These are phyloP conservation scores for Lichtheimia ornata DNA, from an alignment of 371 early-diverging fungal species.

Conservation along the genomic window DNA sequence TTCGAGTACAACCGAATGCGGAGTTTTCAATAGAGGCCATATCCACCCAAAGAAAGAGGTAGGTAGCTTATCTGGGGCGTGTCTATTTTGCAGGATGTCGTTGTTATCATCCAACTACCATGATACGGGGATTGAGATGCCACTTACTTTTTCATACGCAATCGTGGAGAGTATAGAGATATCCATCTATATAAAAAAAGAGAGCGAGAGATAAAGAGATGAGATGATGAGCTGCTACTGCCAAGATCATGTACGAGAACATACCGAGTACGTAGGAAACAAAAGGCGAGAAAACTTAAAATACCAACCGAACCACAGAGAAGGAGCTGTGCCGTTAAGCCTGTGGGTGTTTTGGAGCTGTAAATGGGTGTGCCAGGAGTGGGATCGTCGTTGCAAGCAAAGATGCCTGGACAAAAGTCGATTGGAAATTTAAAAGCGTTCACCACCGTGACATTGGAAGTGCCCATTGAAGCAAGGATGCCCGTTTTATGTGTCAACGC, in stretches of 20 bases:
- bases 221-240: not conserved
- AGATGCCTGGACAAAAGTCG: conserved; percentile 27
- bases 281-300: conserved; percentile 44
- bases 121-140: too few species aligned
- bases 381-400: conserved; percentile 39
- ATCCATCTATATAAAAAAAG: conserved; percentile 46
- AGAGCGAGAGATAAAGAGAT: too few species aligned
- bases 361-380: conserved; percentile 45
- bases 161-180: conserved; percentile 61
- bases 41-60: conserved; percentile 67
- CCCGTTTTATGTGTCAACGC: too few species aligned
- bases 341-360: conserved; percentile 45
- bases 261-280: conserved; percentile 46
- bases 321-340: conserved; percentile 44
- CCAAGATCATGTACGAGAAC: not conserved
- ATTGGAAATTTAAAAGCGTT: conserved; percentile 14
- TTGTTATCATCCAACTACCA: not conserved
- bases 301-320: conserved; percentile 45
- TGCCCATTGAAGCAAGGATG: too few species aligned
- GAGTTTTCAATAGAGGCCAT: conserved; percentile 51
- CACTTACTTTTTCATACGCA: conserved; percentile 60
- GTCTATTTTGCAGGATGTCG: conserved; percentile 25
- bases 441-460: not conserved
- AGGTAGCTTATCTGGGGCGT: conserved; percentile 56
- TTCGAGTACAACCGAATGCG: conserved; percentile 58